Evolutionary conservation across 257 asterid species (phyloP).

Genomic region (Plantago ovata): DNA sequence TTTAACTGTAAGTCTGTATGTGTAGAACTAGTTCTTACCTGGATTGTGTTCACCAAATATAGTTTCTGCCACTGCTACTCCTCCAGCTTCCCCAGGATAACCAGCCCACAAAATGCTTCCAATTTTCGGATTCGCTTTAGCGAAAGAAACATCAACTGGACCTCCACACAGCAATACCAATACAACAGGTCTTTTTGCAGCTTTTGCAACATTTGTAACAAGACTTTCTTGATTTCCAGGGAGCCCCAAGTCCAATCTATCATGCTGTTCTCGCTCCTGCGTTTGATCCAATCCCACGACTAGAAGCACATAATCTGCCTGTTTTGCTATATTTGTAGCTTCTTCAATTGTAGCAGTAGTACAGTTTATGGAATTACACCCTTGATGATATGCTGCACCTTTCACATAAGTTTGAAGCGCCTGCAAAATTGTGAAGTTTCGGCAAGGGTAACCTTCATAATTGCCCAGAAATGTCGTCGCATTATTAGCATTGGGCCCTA

Average conservation of each 20-base stretch:
- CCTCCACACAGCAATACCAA: constrained; percentile 58
- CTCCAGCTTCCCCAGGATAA: constrained; percentile 77
- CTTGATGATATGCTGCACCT: constrained; percentile 29
- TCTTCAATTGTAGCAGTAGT: constrained; percentile 31
- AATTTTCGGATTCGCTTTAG: constrained; percentile 41
- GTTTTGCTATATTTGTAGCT: constrained; percentile 29
- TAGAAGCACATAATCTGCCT: constrained; percentile 45
- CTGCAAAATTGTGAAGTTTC: constrained; percentile 42
- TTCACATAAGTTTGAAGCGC: constrained; percentile 35
- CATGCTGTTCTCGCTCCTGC: constrained; percentile 45
- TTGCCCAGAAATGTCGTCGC: constrained; percentile 37
- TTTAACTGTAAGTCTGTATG: no score
- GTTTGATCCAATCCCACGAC: constrained; percentile 70
- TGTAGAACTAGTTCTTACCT: constrained; percentile 25
- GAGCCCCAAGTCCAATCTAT: constrained; percentile 43
- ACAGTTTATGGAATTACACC: constrained; percentile 45
- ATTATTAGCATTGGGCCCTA: constrained; percentile 59
- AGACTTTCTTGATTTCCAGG: constrained; percentile 55
- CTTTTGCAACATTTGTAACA: constrained; percentile 35
- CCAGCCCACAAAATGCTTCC: constrained; percentile 76
- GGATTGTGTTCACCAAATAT: constrained; percentile 61
- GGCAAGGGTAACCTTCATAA: constrained; percentile 66
- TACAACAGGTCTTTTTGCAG: constrained; percentile 42
- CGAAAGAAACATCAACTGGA: constrained; percentile 65
- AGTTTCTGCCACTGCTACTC: constrained; percentile 49